Percentiles rank a stretch among this genome's conserved stretches.
Conservation (phyloP, 257 asterid genomes). For the Solanum gracilifrons region DNA sequence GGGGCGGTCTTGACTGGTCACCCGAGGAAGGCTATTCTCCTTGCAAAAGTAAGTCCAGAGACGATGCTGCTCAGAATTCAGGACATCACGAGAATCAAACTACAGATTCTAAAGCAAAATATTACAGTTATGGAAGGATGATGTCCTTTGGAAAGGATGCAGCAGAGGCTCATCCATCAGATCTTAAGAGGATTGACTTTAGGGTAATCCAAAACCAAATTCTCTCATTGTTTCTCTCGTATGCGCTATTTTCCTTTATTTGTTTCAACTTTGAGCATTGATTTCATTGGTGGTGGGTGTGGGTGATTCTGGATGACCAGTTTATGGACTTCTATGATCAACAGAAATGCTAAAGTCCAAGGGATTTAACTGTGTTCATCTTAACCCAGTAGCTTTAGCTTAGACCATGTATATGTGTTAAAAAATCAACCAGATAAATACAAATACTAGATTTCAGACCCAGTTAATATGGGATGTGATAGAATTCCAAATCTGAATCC, state of each 20-base stretch:
- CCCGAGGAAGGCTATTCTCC: slow-evolving; percentile 62
- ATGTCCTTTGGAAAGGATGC: slow-evolving; percentile 71
- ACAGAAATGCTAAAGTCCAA: background rate
- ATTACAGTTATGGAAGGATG: slow-evolving; percentile 53
- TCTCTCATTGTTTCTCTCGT: background rate
- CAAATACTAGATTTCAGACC: background rate
- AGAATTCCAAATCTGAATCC: background rate
- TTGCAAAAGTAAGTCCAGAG: slow-evolving; percentile 28
- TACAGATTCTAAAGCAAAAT: slow-evolving; percentile 18
- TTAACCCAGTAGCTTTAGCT: background rate
- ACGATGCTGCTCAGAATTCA: slow-evolving; percentile 24
- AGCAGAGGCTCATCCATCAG: slow-evolving; percentile 45
- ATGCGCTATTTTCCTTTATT: background rate
- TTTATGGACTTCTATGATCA: background rate
- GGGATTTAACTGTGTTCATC: background rate
- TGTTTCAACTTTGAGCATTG: background rate
- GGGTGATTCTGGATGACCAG: background rate
- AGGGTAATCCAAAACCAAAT: slow-evolving; percentile 36
- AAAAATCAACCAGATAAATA: background rate
- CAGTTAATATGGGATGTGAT: background rate
- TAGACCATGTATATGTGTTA: background rate
- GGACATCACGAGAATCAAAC: slow-evolving; percentile 13
- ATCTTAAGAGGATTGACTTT: slow-evolving; percentile 61
- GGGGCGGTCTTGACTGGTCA: slow-evolving; percentile 95
- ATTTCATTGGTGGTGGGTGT: background rate